These are phyloP conservation scores for Cercospora nicotianae DNA, from an alignment of 2,329 filamentous ascomycete species.

Conservation along the genomic window DNA sequence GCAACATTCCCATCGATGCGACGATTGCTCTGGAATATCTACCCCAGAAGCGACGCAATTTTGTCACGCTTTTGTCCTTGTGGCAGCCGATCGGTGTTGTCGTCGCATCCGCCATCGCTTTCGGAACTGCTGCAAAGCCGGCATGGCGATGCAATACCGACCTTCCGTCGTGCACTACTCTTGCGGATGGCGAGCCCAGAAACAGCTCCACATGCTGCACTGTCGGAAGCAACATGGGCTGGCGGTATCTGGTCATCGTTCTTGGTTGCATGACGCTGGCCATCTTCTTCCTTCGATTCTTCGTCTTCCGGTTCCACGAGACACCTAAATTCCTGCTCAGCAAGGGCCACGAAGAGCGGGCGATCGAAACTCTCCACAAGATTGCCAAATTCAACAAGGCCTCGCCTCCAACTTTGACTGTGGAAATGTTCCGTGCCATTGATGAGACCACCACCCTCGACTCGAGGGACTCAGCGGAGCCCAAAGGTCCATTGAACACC, in stretches of 20 bases:
- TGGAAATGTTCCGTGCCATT: conserved; percentile 28
- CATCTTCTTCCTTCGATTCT: conserved; percentile 55
- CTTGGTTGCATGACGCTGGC: conserved; percentile 42
- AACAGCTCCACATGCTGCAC: conserved; percentile 38
- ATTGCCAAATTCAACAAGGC: conserved; percentile 48
- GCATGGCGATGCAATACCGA: conserved; percentile 54
- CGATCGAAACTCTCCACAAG: conserved; percentile 49
- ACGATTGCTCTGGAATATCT: conserved; percentile 59
- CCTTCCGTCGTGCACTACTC: conserved; percentile 48
- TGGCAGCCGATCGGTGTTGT: conserved; percentile 60
- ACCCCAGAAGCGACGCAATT: conserved; percentile 53
- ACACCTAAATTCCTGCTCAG: conserved; percentile 62
- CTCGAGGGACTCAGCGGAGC: conserved; percentile 15
- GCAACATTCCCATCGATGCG: conserved; percentile 58
- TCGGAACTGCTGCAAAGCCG: conserved; percentile 51
- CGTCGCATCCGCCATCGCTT: conserved; percentile 53
- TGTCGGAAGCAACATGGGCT: conserved; percentile 46
- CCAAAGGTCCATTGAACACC: background rate
- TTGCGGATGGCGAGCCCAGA: conserved; percentile 29
- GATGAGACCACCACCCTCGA: conserved; percentile 22
- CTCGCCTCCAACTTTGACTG: conserved; percentile 41
- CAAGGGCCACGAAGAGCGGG: conserved; percentile 53
- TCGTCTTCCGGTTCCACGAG: conserved; percentile 58
- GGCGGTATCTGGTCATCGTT: conserved; percentile 47
- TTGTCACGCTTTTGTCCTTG: conserved; percentile 55